These are phyloP conservation scores for Yamadazyma laniorum DNA, from an alignment of 805 yeast species.

Conservation along the genomic window DNA sequence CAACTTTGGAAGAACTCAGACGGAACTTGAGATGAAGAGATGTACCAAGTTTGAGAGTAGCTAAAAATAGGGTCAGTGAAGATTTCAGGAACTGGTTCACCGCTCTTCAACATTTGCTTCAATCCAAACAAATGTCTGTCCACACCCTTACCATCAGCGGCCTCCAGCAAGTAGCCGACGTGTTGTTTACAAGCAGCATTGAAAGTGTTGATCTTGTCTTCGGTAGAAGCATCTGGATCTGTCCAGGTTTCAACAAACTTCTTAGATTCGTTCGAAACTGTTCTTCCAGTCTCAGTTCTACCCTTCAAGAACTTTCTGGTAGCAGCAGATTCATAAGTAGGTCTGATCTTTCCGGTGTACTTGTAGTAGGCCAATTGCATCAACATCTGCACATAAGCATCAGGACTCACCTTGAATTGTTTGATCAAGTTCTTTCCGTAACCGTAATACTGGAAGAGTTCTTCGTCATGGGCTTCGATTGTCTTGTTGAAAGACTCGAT, in stretches of 20 bases:
- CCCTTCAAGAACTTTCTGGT: constrained; percentile 87
- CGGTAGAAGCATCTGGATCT: constrained; percentile 46
- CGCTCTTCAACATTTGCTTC: constrained; percentile 62
- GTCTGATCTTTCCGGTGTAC: constrained; percentile 73
- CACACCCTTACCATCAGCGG: constrained; percentile 83
- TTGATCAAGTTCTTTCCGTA: constrained; percentile 87
- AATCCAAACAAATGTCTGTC: constrained; percentile 94
- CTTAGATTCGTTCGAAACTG: constrained; percentile 71
- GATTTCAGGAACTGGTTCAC: constrained; percentile 62
- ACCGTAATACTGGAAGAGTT: constrained; percentile 76
- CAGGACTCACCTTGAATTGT: constrained; percentile 83
- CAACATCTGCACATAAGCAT: constrained; percentile 87
- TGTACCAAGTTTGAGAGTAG: constrained; percentile 81
- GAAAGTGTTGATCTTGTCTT: constrained; percentile 64
- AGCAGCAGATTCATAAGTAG: constrained; percentile 95
- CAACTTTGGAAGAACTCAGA: constrained; percentile 80
- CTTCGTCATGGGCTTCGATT: constrained; percentile 67
- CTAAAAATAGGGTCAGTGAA: constrained; percentile 72
- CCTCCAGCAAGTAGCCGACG: constrained; percentile 67
- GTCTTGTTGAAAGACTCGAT: constrained; percentile 52
- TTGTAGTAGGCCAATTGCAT: constrained; percentile 90
- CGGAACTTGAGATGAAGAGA: constrained; percentile 87
- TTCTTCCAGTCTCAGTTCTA: constrained; percentile 90
- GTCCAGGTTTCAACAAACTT: constrained; percentile 75
- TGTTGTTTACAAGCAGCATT: constrained; percentile 74